Evolutionary conservation across 768 basidiomycete genomes (phyloP), one percentile per base, ranked within the genome.

Genomic region (Russula olivacea): DNA sequence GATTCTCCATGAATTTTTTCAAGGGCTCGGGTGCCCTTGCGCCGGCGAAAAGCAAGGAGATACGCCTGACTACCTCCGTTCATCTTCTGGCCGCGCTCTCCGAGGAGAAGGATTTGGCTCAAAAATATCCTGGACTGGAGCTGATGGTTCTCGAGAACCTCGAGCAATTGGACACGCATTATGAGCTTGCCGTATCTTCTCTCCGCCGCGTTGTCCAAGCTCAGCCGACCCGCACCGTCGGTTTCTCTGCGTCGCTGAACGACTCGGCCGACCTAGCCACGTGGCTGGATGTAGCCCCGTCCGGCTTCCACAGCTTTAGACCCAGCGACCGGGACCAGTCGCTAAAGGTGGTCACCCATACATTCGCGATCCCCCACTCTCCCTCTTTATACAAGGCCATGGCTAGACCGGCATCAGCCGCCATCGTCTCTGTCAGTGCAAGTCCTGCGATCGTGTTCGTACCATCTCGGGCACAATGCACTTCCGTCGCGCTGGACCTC

Each of bases 361-460:
- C 91, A 0, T 98, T 96, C 75, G 87, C 86, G 19, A 88, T 93
- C 50, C 84, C 93, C 0, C 86, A 93, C 69, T 97, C 95, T 4
- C 81, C 88, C 0, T 85, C 91, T 0, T 78, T 98, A 21, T 87
- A 93, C 75, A 95, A 94, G 70, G 83, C 87, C 2, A 97, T 98
- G 88, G 84, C 89, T 52, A 95, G 93, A 71, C 93, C 96, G 3
- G 85, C 88, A 2, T 91, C 95, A 73, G 75, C 84, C 11, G 85
- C 85, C n/a, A 84, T 97, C 63, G 81, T 75, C 15, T 76, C 76
- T 2, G 71, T 76, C 1, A 69, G 72, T 14, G 77, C 74, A 8
- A 80, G 81, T 60, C 77, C 81, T 3, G 82, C 86, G 0, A 81
- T 98, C 64, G 79, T 96, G 12, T 97, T 98, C 73, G 91, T 97